Conservation (phyloP, 768 basidiomycete species). For the Phylloporus scabripes region DNA sequence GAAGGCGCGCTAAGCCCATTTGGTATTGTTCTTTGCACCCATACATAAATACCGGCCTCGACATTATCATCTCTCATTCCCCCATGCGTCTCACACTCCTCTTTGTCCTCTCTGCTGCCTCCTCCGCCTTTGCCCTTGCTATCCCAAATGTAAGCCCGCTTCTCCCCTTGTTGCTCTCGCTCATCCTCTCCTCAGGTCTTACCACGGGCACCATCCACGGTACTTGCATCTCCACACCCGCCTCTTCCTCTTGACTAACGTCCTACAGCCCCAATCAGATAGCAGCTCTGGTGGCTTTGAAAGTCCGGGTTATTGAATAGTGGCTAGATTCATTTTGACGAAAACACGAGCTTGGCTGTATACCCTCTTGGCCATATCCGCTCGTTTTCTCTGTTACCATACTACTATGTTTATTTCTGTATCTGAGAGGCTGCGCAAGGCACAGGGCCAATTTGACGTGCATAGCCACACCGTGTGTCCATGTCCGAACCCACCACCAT, state of each 20-base stretch:
- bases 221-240: neutral
- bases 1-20: neutral
- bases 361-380: too few species aligned
- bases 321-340: too few species aligned
- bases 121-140: neutral
- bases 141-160: neutral
- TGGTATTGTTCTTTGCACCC: neutral
- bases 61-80: neutral
- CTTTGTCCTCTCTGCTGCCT: neutral
- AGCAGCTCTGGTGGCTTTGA: too few species aligned
- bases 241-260: neutral
- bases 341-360: too few species aligned
- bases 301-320: too few species aligned
- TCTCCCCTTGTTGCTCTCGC: neutral
- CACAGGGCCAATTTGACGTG: neutral
- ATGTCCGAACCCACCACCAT: conserved; percentile 13
- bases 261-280: neutral
- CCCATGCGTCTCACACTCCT: neutral
- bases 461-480: neutral
- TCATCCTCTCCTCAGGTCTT: neutral
- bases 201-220: neutral
- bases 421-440: neutral
- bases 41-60: neutral
- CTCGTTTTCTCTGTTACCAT: too few species aligned
- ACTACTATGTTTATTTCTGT: too few species aligned